These are phyloP conservation scores for Colletotrichum endophyticum DNA, from an alignment of 2,329 filamentous ascomycete genomes.

Conservation along the genomic window DNA sequence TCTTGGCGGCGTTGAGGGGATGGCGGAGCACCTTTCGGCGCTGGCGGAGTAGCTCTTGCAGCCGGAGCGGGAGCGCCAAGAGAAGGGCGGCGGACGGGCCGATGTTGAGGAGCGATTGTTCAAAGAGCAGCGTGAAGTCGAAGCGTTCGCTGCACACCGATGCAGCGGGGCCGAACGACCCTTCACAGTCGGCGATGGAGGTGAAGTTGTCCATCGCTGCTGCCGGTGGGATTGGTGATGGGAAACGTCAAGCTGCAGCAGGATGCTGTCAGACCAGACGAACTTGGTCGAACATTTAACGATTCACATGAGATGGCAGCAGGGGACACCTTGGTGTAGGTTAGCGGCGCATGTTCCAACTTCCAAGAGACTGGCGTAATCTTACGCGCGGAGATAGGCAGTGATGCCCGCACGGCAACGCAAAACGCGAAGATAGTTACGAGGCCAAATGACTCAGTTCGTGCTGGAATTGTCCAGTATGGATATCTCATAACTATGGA, in stretches of 20 bases:
- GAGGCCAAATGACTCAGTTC: not conserved
- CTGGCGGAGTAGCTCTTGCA: constrained; percentile 28
- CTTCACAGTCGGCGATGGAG: constrained; percentile 6
- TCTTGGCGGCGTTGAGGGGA: constrained; percentile 23
- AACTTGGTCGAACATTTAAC: not conserved
- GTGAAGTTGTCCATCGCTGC: constrained; percentile 4
- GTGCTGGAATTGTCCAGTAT: not conserved
- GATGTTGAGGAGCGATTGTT: constrained; percentile 38
- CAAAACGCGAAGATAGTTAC: not conserved
- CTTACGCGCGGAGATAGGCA: not conserved
- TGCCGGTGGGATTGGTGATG: not conserved
- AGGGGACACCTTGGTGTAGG: not conserved
- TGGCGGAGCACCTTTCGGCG: constrained; percentile 28
- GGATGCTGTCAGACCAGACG: not conserved
- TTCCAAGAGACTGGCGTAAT: not conserved
- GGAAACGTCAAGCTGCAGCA: not conserved
- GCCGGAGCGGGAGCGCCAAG: constrained; percentile 33
- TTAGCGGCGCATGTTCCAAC: not conserved
- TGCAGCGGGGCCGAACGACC: constrained; percentile 26
- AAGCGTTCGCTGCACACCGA: constrained; percentile 42
- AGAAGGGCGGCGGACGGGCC: constrained; percentile 33
- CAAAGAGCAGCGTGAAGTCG: constrained; percentile 57
- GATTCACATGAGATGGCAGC: not conserved
- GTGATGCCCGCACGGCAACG: not conserved
- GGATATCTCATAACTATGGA: not conserved